phyloP scores from a whole-genome alignment of 768 basidiomycete genomes.

The Suillus weaverae region DNA sequence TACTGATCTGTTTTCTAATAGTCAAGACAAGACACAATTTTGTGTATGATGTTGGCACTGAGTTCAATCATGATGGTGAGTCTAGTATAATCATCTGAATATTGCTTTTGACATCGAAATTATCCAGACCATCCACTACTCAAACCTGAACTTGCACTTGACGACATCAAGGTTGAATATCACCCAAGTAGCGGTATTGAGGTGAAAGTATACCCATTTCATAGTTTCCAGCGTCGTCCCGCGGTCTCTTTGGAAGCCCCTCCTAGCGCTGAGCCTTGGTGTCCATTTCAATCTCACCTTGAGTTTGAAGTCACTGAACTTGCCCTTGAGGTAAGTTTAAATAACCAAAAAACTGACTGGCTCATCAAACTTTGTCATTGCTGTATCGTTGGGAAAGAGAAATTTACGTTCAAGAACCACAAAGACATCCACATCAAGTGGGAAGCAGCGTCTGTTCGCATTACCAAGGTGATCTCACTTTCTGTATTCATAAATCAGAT shows the following conservation, averaged over 20 bases:
- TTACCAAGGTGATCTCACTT: constrained; percentile 6
- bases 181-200: constrained; percentile 19
- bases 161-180: not conserved
- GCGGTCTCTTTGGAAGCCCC: not conserved
- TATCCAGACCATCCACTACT: not conserved
- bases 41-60: not conserved
- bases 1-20: no score
- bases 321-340: constrained; percentile 22
- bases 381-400: not conserved
- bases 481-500: not conserved
- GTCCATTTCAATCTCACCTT: constrained; percentile 26
- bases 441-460: constrained; percentile 12
- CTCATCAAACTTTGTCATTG: constrained; percentile 14
- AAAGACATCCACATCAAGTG: constrained; percentile 23
- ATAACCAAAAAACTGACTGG: constrained; percentile 15
- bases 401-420: constrained; percentile 20
- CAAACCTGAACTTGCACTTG: not conserved
- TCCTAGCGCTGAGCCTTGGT: constrained; percentile 25
- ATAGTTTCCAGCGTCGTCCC: constrained; percentile 10
- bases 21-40: no score
- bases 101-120: not conserved
- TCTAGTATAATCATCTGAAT: not conserved
- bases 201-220: constrained; percentile 13
- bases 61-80: not conserved
- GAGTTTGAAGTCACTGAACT: constrained; percentile 35